Percentiles rank a stretch among this genome's conserved stretches.
Evolutionary conservation across 176 grass and related monocot species (phyloP).

Genomic region (Zizania latifolia): DNA sequence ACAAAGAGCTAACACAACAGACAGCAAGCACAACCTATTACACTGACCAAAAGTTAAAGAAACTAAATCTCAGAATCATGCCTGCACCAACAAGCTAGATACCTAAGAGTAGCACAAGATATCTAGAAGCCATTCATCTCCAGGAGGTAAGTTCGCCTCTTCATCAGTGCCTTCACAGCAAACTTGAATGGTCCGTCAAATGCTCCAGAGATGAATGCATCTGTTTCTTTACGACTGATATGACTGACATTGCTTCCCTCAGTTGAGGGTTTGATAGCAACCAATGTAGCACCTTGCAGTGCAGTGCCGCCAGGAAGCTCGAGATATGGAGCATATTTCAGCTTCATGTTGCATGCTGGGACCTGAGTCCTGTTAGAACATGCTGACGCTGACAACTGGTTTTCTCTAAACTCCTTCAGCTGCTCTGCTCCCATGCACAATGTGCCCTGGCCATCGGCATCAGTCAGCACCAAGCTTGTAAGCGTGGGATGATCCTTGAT

Average conservation of each 20-base stretch:
- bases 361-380: constrained; percentile 87
- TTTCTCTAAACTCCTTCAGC: constrained; percentile 90
- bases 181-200: constrained; percentile 68
- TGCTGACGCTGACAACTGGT: constrained; percentile 57
- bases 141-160: constrained; percentile 77
- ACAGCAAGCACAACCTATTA: constrained; percentile 31
- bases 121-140: constrained; percentile 95
- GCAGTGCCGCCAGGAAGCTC: constrained; percentile 67
- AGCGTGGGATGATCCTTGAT: constrained; percentile 85
- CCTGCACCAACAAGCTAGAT: constrained; percentile 9
- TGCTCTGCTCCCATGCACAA: constrained; percentile 67
- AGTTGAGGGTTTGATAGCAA: constrained; percentile 63
- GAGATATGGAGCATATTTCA: constrained; percentile 77
- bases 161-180: constrained; percentile 73
- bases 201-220: constrained; percentile 58
- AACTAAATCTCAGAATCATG: constrained; percentile 22
- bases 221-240: constrained; percentile 51
- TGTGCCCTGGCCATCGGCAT: constrained; percentile 76
- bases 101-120: background rate
- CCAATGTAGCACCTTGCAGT: constrained; percentile 79
- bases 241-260: constrained; percentile 54
- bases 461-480: constrained; percentile 58
- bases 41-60: constrained; percentile 12
- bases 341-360: constrained; percentile 89
- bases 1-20: constrained; percentile 39